Percentiles rank a stretch among this genome's conserved stretches.
phyloP scores from a whole-genome alignment of 1,284 basidiomycete genomes.

The Neolentinus lepideus region DNA sequence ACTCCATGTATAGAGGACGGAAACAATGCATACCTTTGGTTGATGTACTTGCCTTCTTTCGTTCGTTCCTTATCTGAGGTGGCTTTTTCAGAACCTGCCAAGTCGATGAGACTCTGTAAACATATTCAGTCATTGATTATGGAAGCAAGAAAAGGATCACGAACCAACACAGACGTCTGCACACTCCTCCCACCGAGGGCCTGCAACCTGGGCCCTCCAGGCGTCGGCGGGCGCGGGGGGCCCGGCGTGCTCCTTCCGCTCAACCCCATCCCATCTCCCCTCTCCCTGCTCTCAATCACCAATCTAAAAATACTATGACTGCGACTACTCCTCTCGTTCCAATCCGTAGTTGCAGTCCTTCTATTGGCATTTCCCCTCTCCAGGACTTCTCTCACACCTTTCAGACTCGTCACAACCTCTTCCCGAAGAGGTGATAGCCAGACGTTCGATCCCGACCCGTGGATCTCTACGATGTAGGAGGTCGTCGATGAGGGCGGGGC shows the following conservation, averaged over 20 bases:
- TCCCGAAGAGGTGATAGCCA: slow-evolving; percentile 74
- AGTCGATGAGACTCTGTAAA: slow-evolving; percentile 78
- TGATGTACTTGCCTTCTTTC: slow-evolving; percentile 91
- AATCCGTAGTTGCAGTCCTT: slow-evolving; percentile 92
- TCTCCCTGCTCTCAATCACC: slow-evolving; percentile 76
- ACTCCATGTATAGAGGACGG: neutral
- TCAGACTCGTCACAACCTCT: slow-evolving; percentile 88
- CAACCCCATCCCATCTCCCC: slow-evolving; percentile 19
- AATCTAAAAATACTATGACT: slow-evolving; percentile 92
- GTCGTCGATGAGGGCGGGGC: slow-evolving; percentile 65
- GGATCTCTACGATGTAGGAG: slow-evolving; percentile 59
- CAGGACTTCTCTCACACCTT: slow-evolving; percentile 80
- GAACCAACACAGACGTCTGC: slow-evolving; percentile 73
- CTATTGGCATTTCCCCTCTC: slow-evolving; percentile 83
- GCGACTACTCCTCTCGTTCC: slow-evolving; percentile 91
- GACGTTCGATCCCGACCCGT: slow-evolving; percentile 51
- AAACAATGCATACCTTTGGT: slow-evolving; percentile 53
- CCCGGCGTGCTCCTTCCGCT: slow-evolving; percentile 52
- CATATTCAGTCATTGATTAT: neutral
- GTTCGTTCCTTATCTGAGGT: slow-evolving; percentile 91
- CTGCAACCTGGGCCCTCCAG: slow-evolving; percentile 59
- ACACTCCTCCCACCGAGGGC: slow-evolving; percentile 68
- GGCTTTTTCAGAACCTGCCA: slow-evolving; percentile 96
- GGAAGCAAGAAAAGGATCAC: slow-evolving; percentile 12
- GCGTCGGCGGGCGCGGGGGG: slow-evolving; percentile 47